Conservation (phyloP, 2,329 filamentous ascomycete species). For the Pseudohalonectria lignicola region DNA sequence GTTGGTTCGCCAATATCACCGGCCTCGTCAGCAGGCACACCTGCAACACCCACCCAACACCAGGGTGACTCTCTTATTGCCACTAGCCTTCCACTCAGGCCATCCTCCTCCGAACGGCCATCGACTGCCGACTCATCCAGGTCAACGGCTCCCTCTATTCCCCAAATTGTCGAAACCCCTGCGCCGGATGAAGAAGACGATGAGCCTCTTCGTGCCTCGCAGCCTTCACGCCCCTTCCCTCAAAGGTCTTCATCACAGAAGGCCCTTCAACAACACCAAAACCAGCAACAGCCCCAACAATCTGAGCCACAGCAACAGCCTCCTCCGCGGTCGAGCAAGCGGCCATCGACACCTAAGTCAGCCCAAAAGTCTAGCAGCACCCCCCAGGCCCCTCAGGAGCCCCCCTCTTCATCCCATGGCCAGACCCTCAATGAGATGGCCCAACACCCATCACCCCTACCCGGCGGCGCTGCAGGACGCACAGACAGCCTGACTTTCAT, state of each 20-base stretch:
- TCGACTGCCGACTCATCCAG: slow-evolving; percentile 16
- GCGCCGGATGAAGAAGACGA: slow-evolving; percentile 30
- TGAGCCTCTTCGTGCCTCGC: slow-evolving; percentile 15
- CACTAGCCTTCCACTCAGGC: not conserved
- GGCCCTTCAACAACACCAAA: slow-evolving; percentile 15
- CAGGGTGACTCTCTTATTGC: not conserved
- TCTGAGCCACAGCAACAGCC: slow-evolving; percentile 12
- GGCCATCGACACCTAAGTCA: slow-evolving; percentile 8
- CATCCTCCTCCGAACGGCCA: not conserved
- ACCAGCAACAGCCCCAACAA: slow-evolving; percentile 8
- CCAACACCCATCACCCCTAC: slow-evolving; percentile 55
- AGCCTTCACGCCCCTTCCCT: slow-evolving; percentile 28
- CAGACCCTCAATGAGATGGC: slow-evolving; percentile 54
- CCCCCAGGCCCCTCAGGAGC: not conserved
- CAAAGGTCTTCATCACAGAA: slow-evolving; percentile 45
- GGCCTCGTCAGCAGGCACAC: slow-evolving; percentile 9
- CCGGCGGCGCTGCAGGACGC: slow-evolving; percentile 53
- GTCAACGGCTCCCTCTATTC: slow-evolving; percentile 7
- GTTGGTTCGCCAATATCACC: slow-evolving; percentile 2
- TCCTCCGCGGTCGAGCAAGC: slow-evolving; percentile 19
- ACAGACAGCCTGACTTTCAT: slow-evolving; percentile 75
- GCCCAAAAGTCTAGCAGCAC: slow-evolving; percentile 5
- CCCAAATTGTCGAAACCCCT: slow-evolving; percentile 51
- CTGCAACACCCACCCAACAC: slow-evolving; percentile 10
- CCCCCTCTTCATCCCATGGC: slow-evolving; percentile 8